These are phyloP conservation scores for Penicillium waksmanii DNA, from an alignment of 495 filamentous ascomycete species.

Conservation along the genomic window DNA sequence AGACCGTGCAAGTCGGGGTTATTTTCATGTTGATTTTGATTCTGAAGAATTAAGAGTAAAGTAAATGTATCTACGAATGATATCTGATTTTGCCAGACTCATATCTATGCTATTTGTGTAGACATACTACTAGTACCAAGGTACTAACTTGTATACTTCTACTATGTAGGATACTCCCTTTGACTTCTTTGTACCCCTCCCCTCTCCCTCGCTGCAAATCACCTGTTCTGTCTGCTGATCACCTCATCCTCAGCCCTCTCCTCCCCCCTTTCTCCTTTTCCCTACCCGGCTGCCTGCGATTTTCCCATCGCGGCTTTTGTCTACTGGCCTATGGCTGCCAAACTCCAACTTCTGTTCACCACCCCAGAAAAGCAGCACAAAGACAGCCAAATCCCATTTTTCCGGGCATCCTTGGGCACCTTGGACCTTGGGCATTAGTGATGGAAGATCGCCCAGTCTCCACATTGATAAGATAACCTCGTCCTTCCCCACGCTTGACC, in stretches of 20 bases:
- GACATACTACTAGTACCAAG: too few species aligned
- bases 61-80: too few species aligned
- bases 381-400: neutral
- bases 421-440: conserved; percentile 32
- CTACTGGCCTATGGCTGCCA: too few species aligned
- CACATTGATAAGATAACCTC: conserved; percentile 36
- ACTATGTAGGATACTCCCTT: neutral
- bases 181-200: conserved; percentile 6
- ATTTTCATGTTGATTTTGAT: too few species aligned
- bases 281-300: conserved; percentile 1
- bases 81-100: too few species aligned
- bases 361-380: too few species aligned
- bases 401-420: conserved; percentile 2
- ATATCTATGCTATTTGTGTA: too few species aligned
- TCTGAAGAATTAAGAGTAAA: too few species aligned
- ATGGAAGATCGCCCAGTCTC: conserved; percentile 27
- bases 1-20: too few species aligned
- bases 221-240: conserved; percentile 35
- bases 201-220: conserved; percentile 13
- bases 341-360: too few species aligned
- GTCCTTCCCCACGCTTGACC: conserved; percentile 35
- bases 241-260: conserved; percentile 27
- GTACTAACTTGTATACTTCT: too few species aligned
- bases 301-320: neutral
- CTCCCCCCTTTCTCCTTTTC: conserved; percentile 8